phyloP scores from a whole-genome alignment of 2,329 filamentous ascomycete species.

The Aspergillus candidus region DNA sequence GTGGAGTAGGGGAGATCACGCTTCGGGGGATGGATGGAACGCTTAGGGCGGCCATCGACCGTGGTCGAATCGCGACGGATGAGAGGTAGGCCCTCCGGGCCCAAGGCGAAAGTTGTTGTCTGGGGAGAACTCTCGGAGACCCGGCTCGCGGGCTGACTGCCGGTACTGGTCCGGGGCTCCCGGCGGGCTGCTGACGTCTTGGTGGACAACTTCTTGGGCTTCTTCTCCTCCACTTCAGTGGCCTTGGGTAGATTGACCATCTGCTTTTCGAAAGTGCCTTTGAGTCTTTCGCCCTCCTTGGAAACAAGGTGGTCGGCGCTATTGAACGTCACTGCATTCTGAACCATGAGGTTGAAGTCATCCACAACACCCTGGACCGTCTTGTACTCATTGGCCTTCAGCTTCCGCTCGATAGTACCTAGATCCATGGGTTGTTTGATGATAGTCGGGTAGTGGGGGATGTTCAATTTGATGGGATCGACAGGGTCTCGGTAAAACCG shows the following conservation, averaged over 20 bases:
- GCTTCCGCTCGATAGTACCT: slow-evolving; percentile 69
- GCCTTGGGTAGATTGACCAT: slow-evolving; percentile 55
- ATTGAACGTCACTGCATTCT: slow-evolving; percentile 79
- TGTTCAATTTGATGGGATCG: slow-evolving; percentile 63
- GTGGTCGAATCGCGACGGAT: slow-evolving; percentile 81
- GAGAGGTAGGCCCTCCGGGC: slow-evolving; percentile 69
- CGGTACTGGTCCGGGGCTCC: slow-evolving; percentile 42
- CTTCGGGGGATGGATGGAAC: slow-evolving; percentile 87
- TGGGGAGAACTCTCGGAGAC: slow-evolving; percentile 26
- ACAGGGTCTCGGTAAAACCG: slow-evolving; percentile 72
- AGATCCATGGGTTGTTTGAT: slow-evolving; percentile 82
- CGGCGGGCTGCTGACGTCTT: slow-evolving; percentile 44
- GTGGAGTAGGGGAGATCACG: slow-evolving; percentile 87
- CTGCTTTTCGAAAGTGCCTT: slow-evolving; percentile 54
- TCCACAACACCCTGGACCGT: slow-evolving; percentile 65
- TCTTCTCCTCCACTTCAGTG: slow-evolving; percentile 58
- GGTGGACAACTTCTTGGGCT: slow-evolving; percentile 39
- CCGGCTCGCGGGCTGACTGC: slow-evolving; percentile 32
- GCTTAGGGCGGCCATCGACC: slow-evolving; percentile 76
- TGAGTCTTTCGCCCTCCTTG: slow-evolving; percentile 56
- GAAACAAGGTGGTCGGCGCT: slow-evolving; percentile 70
- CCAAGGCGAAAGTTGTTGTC: slow-evolving; percentile 64
- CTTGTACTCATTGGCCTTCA: slow-evolving; percentile 65
- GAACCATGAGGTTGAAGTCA: slow-evolving; percentile 71
- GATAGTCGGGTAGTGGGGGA: slow-evolving; percentile 67